Conservation (phyloP, 495 filamentous ascomycete genomes). For the Penicillium egyptiacum region DNA sequence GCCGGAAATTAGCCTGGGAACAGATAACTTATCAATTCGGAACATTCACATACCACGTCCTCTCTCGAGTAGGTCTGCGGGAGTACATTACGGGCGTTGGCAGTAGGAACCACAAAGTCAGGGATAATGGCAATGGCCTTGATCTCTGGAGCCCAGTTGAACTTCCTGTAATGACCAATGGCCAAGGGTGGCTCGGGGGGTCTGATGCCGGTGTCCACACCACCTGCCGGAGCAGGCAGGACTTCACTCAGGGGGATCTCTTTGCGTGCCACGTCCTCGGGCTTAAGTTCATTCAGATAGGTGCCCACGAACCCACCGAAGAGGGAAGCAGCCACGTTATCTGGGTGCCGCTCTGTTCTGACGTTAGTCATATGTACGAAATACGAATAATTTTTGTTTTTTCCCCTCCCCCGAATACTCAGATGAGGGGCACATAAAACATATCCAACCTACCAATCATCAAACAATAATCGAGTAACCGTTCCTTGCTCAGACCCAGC, state of each 20-base stretch:
- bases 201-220: slow-evolving; percentile 76
- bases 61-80: slow-evolving; percentile 71
- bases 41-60: slow-evolving; percentile 63
- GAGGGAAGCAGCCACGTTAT: slow-evolving; percentile 92
- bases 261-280: slow-evolving; percentile 77
- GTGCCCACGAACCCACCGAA: slow-evolving; percentile 97
- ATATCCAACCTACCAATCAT: slow-evolving; percentile 67
- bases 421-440: slow-evolving; percentile 1
- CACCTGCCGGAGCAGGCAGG: slow-evolving; percentile 79
- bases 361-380: slow-evolving; percentile 17
- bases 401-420: not conserved
- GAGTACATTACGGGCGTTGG: slow-evolving; percentile 79
- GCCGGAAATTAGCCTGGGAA: not conserved
- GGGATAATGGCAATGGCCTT: slow-evolving; percentile 94
- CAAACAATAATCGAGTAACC: slow-evolving; percentile 90
- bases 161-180: slow-evolving; percentile 92
- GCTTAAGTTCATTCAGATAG: slow-evolving; percentile 85
- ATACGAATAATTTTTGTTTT: not conserved
- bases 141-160: slow-evolving; percentile 87
- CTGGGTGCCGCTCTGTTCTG: slow-evolving; percentile 78
- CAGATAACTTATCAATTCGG: not conserved
- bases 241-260: slow-evolving; percentile 97
- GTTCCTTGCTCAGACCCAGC: slow-evolving; percentile 72
- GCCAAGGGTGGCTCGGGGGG: slow-evolving; percentile 85
- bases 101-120: slow-evolving; percentile 88